Base-by-base conservation (phyloP, 2,329 filamentous ascomycete genomes). In the Sporothrix brasiliensis region DNA sequence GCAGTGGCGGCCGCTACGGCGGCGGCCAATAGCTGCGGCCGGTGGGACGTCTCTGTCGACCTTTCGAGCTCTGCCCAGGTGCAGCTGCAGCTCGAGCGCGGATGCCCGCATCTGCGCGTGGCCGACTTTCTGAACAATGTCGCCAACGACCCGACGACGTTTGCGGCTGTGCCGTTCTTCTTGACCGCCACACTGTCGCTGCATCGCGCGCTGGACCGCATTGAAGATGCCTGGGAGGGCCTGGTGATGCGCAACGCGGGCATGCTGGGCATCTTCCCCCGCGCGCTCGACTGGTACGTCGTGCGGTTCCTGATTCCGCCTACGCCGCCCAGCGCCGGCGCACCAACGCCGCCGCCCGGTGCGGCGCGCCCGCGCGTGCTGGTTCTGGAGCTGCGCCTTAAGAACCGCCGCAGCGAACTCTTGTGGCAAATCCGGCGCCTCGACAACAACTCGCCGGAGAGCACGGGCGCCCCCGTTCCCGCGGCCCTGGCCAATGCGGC, bases 101-200 rank as follows among this genome's bases (percentile, higher is more conserved):
- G 82, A 14, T 92, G 91, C 75, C 91, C 91, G 2, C 91, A 93
- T 75, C 80, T 89, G 58, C 85, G 88, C 21, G 83, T 91, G 14
- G 79, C 84, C 24, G 87, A 89, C 73, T 81, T 86, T 58, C 81
- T 93, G 71, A 84, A 84, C 68, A 81, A 80, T 3, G 80, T 89
- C 9, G 84, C 89, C 72, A 90, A 90, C 76, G 81, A 83, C 53
- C 77, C 83, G 52, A 81, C 77, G 68, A 85, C 77, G 75, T 92
- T 81, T 76, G 84, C 79, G 75, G 84, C 75, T 75, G 85, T 83
- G 79, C 88, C 82, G 75, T 80, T 78, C 72, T 88, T 81, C 76
- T 80, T 92, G 39, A 84, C 85, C 1, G 78, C 84, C 24, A 89
- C 91, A 7, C 83, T 93, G 4, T 88, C 90, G 0, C 79, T 92